These are phyloP conservation scores for Trametes versicolor DNA, from an alignment of 1,284 basidiomycete genomes.

Conservation along the genomic window DNA sequence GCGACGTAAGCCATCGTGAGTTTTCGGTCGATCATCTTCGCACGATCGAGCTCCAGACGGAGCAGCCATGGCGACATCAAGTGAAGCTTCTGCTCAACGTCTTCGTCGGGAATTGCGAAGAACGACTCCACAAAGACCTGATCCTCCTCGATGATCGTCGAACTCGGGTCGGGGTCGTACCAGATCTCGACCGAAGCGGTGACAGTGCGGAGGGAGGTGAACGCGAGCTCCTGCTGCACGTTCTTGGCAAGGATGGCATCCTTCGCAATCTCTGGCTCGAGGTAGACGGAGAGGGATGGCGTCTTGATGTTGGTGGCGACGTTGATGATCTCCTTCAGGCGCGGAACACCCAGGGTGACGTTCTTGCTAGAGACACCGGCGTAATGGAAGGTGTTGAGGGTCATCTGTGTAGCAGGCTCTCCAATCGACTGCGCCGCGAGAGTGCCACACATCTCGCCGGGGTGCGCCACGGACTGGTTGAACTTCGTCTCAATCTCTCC, in stretches of 20 bases:
- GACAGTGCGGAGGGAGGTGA: slow-evolving; percentile 94
- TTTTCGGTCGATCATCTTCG: slow-evolving; percentile 98
- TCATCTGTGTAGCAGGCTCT: slow-evolving; percentile 99
- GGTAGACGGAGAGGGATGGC: slow-evolving; percentile 92
- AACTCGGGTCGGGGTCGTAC: slow-evolving; percentile 95
- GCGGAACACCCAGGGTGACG: slow-evolving; percentile 97
- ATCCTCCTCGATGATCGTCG: slow-evolving; percentile 97
- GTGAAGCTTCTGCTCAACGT: slow-evolving; percentile 91
- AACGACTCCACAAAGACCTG: slow-evolving; percentile 97
- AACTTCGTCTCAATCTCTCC: slow-evolving; percentile 97
- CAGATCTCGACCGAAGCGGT: slow-evolving; percentile 98
- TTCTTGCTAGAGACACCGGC: slow-evolving; percentile 99
- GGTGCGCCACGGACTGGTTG: slow-evolving; percentile 90
- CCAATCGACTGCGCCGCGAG: slow-evolving; percentile 98
- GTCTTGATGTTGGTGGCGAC: slow-evolving; percentile 99
- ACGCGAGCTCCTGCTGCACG: slow-evolving; percentile 93
- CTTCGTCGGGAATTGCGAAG: slow-evolving; percentile 99
- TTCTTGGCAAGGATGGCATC: slow-evolving; percentile 79
- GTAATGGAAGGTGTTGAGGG: slow-evolving; percentile 97
- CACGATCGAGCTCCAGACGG: slow-evolving; percentile 95
- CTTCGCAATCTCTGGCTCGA: slow-evolving; percentile 76
- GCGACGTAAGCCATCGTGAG: slow-evolving; percentile 97
- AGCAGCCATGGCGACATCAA: slow-evolving; percentile 97
- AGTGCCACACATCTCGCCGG: slow-evolving; percentile 99
- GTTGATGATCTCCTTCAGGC: slow-evolving; percentile 99